Conservation (phyloP, 1,284 basidiomycete species). For the Athelia psychrophila region DNA sequence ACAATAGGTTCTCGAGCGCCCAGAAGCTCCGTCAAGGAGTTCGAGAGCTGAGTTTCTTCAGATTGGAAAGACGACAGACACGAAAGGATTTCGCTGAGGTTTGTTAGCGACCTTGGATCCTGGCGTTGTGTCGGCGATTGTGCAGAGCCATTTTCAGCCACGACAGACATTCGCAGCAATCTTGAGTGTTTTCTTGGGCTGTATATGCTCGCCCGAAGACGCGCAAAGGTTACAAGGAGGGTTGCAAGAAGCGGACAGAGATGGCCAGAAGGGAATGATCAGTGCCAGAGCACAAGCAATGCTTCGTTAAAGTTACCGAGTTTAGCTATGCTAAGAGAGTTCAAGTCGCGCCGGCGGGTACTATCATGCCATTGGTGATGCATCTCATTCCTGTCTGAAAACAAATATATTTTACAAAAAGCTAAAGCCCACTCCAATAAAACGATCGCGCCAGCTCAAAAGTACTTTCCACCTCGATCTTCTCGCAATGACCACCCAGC, state of each 20-base stretch:
- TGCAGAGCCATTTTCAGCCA: background rate
- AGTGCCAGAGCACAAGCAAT: no score
- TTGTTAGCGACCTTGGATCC: constrained; percentile 56
- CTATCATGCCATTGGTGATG: no score
- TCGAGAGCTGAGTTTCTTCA: constrained; percentile 76
- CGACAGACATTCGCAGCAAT: background rate
- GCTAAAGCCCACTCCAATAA: constrained; percentile 1
- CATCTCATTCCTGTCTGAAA: no score
- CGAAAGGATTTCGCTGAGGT: constrained; percentile 64
- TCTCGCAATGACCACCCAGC: background rate
- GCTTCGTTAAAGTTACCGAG: no score
- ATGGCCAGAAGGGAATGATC: no score
- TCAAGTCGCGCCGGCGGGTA: no score
- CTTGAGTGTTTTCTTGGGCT: background rate
- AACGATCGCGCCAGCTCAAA: background rate
- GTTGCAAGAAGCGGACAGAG: no score
- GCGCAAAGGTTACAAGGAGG: no score
- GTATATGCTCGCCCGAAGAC: no score
- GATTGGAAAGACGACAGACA: constrained; percentile 74
- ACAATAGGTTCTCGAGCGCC: constrained; percentile 68
- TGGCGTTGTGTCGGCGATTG: constrained; percentile 9
- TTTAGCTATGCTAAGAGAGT: no score
- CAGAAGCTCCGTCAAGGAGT: constrained; percentile 73
- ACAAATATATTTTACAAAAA: no score
- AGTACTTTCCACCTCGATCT: background rate